phyloP scores from a whole-genome alignment of 2,329 filamentous ascomycete genomes.

The Fusarium palustre region DNA sequence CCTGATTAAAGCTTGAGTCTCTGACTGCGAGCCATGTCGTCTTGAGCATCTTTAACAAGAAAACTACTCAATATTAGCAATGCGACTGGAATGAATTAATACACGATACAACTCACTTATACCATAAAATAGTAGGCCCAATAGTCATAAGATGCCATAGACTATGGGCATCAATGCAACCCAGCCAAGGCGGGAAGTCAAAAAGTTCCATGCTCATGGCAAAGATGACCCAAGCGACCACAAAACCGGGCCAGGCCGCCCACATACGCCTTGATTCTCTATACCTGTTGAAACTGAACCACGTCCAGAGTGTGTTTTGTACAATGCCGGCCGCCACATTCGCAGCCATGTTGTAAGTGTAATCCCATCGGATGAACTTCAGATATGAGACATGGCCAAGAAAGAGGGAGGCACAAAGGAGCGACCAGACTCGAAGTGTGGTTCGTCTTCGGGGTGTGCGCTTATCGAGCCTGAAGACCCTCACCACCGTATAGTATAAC shows the following conservation, averaged over 20 bases:
- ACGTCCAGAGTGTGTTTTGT: constrained; percentile 87
- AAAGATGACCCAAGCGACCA: constrained; percentile 90
- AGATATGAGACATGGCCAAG: constrained; percentile 83
- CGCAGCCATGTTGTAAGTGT: constrained; percentile 97
- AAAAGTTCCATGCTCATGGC: constrained; percentile 97
- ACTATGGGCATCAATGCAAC: constrained; percentile 91
- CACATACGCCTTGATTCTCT: constrained; percentile 77
- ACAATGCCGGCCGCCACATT: constrained; percentile 86
- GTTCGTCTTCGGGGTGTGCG: constrained; percentile 55
- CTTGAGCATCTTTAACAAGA: constrained; percentile 83
- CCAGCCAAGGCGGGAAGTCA: constrained; percentile 88
- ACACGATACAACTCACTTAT: constrained; percentile 78
- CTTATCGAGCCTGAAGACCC: constrained; percentile 84
- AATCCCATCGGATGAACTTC: constrained; percentile 89
- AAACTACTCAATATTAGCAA: constrained; percentile 69
- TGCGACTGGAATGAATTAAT: neutral
- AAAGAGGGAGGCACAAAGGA: constrained; percentile 78
- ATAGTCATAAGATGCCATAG: constrained; percentile 97
- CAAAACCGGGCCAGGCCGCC: constrained; percentile 90
- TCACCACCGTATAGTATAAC: constrained; percentile 84
- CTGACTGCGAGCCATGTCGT: constrained; percentile 77
- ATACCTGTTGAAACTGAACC: constrained; percentile 83
- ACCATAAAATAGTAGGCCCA: constrained; percentile 88
- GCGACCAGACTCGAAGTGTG: constrained; percentile 80
- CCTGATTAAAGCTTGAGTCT: constrained; percentile 71